These are phyloP conservation scores for Aspergillus neoniger DNA, from an alignment of 2,329 filamentous ascomycete genomes.

Conservation along the genomic window DNA sequence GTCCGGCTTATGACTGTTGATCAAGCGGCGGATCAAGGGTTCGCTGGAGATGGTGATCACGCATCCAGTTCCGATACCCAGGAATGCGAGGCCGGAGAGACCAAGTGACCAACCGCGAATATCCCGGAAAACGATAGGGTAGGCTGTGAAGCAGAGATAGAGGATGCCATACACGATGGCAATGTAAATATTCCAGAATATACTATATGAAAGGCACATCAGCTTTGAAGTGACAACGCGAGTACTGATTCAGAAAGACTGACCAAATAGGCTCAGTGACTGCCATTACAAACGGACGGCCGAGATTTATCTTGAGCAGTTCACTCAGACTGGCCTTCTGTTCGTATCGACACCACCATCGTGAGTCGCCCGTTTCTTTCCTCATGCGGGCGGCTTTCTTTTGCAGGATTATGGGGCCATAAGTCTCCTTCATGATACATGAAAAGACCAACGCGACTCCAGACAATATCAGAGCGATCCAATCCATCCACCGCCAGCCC, in stretches of 20 bases:
- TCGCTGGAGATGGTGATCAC: conserved; percentile 56
- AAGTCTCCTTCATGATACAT: conserved; percentile 69
- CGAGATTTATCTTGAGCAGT: conserved; percentile 73
- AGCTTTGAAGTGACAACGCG: background rate
- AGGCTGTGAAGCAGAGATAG: conserved; percentile 87
- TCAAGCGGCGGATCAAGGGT: conserved; percentile 73
- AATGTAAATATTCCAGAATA: conserved; percentile 72
- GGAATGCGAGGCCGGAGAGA: conserved; percentile 73
- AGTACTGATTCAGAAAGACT: conserved; percentile 21
- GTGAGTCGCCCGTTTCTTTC: conserved; percentile 68
- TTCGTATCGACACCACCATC: conserved; percentile 82
- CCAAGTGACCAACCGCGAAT: conserved; percentile 76
- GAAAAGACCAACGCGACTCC: conserved; percentile 64
- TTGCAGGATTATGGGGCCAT: conserved; percentile 70
- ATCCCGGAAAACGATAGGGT: conserved; percentile 78
- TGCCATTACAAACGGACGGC: conserved; percentile 74
- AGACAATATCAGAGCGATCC: conserved; percentile 73
- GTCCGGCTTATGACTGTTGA: conserved; percentile 74
- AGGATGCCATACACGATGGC: conserved; percentile 82
- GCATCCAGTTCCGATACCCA: conserved; percentile 66
- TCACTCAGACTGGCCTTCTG: conserved; percentile 64
- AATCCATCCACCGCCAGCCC: conserved; percentile 87
- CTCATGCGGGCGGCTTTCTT: conserved; percentile 64
- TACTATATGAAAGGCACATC: conserved; percentile 43
- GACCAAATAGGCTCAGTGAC: conserved; percentile 83